These are phyloP conservation scores for Syzygium oleosum DNA, from an alignment of 345 rosid species.

Conservation along the genomic window DNA sequence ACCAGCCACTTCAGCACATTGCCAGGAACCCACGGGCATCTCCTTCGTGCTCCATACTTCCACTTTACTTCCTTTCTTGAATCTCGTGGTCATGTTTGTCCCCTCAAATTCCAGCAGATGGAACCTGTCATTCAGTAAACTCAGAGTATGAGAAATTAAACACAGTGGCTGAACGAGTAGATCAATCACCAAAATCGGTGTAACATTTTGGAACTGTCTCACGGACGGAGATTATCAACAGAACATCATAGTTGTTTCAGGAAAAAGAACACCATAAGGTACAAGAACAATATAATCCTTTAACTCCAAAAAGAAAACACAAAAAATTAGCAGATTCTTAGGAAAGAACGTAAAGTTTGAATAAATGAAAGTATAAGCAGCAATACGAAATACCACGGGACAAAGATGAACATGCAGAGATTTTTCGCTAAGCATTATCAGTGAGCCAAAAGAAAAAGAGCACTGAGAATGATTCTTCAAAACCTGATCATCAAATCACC, in stretches of 20 bases:
- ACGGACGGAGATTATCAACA: not conserved
- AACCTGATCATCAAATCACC: not conserved
- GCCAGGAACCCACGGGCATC: conserved; percentile 66
- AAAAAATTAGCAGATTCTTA: not conserved
- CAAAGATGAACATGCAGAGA: not conserved
- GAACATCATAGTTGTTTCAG: not conserved
- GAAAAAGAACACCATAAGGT: not conserved
- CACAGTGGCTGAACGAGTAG: not conserved
- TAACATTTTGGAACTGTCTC: not conserved
- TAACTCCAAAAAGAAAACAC: not conserved
- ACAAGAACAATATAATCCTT: not conserved
- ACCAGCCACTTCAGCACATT: conserved; percentile 48
- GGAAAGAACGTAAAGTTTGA: not conserved
- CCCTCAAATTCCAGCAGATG: not conserved
- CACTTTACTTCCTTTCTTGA: conserved; percentile 54
- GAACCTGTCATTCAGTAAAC: not conserved
- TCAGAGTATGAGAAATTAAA: not conserved
- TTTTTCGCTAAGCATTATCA: not conserved
- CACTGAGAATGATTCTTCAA: not conserved
- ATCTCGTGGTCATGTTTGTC: conserved; percentile 28
- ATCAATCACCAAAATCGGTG: not conserved
- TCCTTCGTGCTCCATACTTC: conserved; percentile 54
- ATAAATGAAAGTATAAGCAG: not conserved
- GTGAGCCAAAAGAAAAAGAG: not conserved
- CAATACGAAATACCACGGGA: not conserved